Evolutionary conservation across 2,329 filamentous ascomycete genomes (phyloP).

Genomic region (Colletotrichum trifolii): DNA sequence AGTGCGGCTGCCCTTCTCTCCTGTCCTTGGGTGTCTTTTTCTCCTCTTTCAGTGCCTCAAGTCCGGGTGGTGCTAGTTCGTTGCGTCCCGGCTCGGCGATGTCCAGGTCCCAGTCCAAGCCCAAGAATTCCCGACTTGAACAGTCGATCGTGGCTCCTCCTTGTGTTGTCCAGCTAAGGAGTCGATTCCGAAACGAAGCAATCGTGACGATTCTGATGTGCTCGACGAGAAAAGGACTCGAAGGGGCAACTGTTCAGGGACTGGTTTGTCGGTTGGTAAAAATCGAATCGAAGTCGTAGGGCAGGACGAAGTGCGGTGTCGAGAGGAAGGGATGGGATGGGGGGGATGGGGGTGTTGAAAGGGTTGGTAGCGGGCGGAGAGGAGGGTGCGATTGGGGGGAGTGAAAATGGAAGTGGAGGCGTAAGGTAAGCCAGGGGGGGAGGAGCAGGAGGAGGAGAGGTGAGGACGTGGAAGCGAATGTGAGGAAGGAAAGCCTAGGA

Average conservation of each 20-base stretch:
- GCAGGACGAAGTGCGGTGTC: slow-evolving; percentile 23
- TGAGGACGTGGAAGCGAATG: background rate
- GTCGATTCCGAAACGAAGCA: slow-evolving; percentile 16
- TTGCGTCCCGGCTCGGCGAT: slow-evolving; percentile 19
- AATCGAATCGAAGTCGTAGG: slow-evolving; percentile 32
- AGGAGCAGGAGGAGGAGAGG: background rate
- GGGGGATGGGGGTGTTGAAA: slow-evolving; percentile 38
- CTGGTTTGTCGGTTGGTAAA: slow-evolving; percentile 25
- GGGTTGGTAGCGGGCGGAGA: slow-evolving; percentile 37
- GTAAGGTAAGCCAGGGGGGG: slow-evolving; percentile 8
- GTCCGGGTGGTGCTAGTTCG: slow-evolving; percentile 12
- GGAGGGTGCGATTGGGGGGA: slow-evolving; percentile 33
- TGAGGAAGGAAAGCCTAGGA: no score
- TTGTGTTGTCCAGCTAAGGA: background rate
- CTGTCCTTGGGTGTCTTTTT: background rate
- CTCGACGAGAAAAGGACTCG: slow-evolving; percentile 4
- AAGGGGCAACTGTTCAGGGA: background rate
- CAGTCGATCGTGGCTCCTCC: background rate
- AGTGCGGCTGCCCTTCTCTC: no score
- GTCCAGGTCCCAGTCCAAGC: slow-evolving; percentile 24
- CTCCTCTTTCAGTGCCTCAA: slow-evolving; percentile 1
- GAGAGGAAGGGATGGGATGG: slow-evolving; percentile 34
- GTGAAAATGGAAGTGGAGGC: slow-evolving; percentile 7
- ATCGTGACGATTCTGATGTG: background rate
- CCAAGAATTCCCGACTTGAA: slow-evolving; percentile 6